A percentile compares a stretch with the other conserved stretches of the same genome.
These are phyloP conservation scores for Penicillium longicatenatum DNA, from an alignment of 495 filamentous ascomycete species.

Conservation along the genomic window DNA sequence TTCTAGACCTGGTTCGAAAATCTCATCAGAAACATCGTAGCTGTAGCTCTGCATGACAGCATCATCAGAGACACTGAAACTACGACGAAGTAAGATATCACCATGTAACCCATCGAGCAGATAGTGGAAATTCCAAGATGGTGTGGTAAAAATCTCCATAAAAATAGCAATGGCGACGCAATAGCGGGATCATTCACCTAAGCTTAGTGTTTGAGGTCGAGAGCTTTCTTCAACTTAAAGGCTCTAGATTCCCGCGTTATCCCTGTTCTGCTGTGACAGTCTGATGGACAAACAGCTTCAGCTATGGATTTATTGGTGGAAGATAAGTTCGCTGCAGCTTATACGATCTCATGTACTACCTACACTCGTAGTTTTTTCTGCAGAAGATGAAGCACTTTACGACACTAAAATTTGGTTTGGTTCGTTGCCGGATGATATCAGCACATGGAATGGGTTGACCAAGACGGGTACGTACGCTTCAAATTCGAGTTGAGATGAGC, in stretches of 20 bases:
- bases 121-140: neutral
- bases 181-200: neutral
- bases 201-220: neutral
- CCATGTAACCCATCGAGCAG: constrained; percentile 6
- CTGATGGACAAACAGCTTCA: constrained; percentile 7
- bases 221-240: neutral
- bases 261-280: constrained; percentile 5
- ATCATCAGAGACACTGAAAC: neutral
- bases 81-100: neutral
- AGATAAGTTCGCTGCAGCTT: constrained; percentile 9
- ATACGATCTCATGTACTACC: constrained; percentile 11
- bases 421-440: constrained; percentile 1
- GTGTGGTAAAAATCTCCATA: neutral
- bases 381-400: constrained; percentile 5
- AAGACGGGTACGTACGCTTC: neutral
- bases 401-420: constrained; percentile 4
- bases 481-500: no score
- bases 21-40: neutral
- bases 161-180: constrained; percentile 7
- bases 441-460: neutral
- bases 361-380: neutral
- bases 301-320: neutral
- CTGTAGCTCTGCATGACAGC: neutral
- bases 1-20: neutral
- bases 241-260: constrained; percentile 1